A percentile compares a stretch with the other conserved stretches of the same genome.
phyloP scores from a whole-genome alignment of 2,329 filamentous ascomycete genomes.

The Cladorrhinum sp. region DNA sequence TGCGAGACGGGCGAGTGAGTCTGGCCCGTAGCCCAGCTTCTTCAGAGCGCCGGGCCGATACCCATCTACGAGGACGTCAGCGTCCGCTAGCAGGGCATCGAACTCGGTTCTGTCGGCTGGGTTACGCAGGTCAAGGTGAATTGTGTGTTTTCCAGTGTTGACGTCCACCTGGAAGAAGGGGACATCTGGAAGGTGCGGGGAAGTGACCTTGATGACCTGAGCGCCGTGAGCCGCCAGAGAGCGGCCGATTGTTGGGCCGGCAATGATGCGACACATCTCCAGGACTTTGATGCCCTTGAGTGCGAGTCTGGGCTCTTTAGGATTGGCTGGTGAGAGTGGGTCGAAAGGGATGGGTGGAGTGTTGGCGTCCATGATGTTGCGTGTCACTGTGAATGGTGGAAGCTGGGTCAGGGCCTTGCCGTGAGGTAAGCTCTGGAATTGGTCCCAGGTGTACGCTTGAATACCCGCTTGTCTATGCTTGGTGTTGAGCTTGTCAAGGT shows the following conservation, averaged over 20 bases:
- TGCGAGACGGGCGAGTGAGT: constrained; percentile 51
- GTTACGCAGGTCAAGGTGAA: constrained; percentile 59
- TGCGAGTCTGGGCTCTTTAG: constrained; percentile 31
- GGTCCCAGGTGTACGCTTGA: constrained; percentile 55
- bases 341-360: constrained; percentile 47
- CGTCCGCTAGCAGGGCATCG: constrained; percentile 56
- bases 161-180: constrained; percentile 71
- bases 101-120: constrained; percentile 52
- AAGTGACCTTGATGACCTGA: constrained; percentile 69
- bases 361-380: constrained; percentile 40
- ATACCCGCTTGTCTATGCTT: constrained; percentile 58
- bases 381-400: constrained; percentile 49
- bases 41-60: constrained; percentile 66
- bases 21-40: constrained; percentile 59
- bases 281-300: constrained; percentile 66
- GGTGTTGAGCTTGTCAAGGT: constrained; percentile 58
- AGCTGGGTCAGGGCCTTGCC: constrained; percentile 41
- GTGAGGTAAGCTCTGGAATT: constrained; percentile 56
- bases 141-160: constrained; percentile 67
- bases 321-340: constrained; percentile 21
- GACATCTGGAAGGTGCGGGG: constrained; percentile 64
- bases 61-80: constrained; percentile 64
- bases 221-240: constrained; percentile 74
- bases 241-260: constrained; percentile 68
- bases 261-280: constrained; percentile 73